Percentiles rank a stretch among this genome's conserved stretches.
Evolutionary conservation across 108 stramenopile species (phyloP).

Genomic region (Fragilariopsis cylindrus): DNA sequence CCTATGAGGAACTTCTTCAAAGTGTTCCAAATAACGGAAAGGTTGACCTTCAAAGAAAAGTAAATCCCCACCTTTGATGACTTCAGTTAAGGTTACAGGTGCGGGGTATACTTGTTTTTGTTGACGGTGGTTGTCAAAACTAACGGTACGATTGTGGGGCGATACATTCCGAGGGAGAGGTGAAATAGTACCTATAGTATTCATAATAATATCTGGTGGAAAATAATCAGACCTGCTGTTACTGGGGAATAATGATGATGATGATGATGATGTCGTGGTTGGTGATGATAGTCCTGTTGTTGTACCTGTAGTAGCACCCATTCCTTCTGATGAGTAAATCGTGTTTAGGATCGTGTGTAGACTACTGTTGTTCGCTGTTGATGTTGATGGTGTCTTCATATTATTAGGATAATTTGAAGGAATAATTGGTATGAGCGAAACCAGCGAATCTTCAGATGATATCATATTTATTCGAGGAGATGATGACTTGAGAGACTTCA

Average conservation of each 20-base stretch:
- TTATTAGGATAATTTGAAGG: neutral
- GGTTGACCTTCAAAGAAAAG: constrained; percentile 64
- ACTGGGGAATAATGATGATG: neutral
- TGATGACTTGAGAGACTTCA: neutral
- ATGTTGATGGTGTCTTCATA: no score
- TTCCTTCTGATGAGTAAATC: neutral
- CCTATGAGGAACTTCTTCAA: constrained; percentile 21
- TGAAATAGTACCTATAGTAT: neutral
- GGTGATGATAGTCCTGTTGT: no score
- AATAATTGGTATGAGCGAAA: neutral
- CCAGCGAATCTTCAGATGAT: constrained; percentile 10
- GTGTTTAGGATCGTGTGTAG: neutral
- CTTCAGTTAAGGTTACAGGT: neutral
- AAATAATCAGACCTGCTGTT: neutral
- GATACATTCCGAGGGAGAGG: constrained; percentile 7
- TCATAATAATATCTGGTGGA: neutral
- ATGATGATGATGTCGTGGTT: neutral
- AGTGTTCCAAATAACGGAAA: constrained; percentile 60
- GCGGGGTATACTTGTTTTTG: neutral
- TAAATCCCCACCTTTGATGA: constrained; percentile 42
- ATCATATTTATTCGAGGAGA: neutral
- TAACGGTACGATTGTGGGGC: constrained; percentile 2
- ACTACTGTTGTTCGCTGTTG: no score
- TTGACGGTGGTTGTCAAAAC: neutral
- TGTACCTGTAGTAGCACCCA: neutral